Evolutionary conservation across 1,284 basidiomycete genomes (phyloP).

Genomic region (Coniferiporia weirii): DNA sequence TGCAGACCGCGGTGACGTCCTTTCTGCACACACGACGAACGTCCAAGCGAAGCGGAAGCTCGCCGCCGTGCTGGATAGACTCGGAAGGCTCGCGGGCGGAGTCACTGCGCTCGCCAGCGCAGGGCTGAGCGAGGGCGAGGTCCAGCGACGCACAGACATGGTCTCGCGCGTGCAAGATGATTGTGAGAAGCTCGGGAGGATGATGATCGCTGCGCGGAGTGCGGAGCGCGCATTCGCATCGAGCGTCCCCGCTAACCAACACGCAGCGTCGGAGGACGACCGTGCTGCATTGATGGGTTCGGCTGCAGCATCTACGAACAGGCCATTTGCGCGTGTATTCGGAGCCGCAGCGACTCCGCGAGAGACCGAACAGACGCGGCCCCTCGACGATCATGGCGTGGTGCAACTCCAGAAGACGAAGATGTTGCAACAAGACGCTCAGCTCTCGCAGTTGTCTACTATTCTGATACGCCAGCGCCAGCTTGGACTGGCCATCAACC

Average conservation of each 20-base stretch:
- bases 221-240: conserved; percentile 38
- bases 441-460: conserved; percentile 73
- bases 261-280: conserved; percentile 51
- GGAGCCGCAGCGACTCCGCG: conserved; percentile 50
- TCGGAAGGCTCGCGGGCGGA: conserved; percentile 67
- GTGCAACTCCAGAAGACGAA: conserved; percentile 75
- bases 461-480: conserved; percentile 84
- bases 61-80: conserved; percentile 64
- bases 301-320: conserved; percentile 28
- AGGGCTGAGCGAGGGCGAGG: conserved; percentile 79
- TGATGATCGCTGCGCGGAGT: conserved; percentile 68
- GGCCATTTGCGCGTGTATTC: conserved; percentile 75
- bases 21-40: conserved; percentile 72
- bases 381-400: conserved; percentile 79
- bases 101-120: conserved; percentile 58
- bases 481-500: conserved; percentile 82
- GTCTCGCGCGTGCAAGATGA: conserved; percentile 79
- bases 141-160: conserved; percentile 79
- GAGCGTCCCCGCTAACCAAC: conserved; percentile 29
- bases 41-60: conserved; percentile 82
- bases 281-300: conserved; percentile 54
- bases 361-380: conserved; percentile 84
- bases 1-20: conserved; percentile 66
- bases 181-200: conserved; percentile 75
- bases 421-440: conserved; percentile 80